A percentile compares a stretch with the other conserved stretches of the same genome.
Conservation (phyloP, 2,329 filamentous ascomycete genomes). For the Ceratocystiopsis sp. region DNA sequence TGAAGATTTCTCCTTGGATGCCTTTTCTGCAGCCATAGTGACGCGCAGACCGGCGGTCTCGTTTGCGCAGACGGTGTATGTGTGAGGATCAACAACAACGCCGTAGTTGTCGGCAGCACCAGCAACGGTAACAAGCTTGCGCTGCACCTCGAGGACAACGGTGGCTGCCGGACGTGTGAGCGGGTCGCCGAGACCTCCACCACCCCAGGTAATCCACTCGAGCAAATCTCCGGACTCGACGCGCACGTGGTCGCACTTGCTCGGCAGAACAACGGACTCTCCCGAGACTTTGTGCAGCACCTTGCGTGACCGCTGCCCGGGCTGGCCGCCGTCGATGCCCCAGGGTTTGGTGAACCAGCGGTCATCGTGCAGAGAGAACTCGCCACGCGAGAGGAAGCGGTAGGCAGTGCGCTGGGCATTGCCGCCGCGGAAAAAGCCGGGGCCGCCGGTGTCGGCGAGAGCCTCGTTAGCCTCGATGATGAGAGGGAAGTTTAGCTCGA, state of each 20-base stretch:
- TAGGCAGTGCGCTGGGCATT: constrained; percentile 31
- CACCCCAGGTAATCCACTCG: constrained; percentile 33
- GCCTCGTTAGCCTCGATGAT: constrained; percentile 30
- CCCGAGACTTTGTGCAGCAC: constrained; percentile 23
- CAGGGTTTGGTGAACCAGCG: constrained; percentile 31
- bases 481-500: constrained; percentile 29
- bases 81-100: constrained; percentile 21
- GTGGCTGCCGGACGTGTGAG: constrained; percentile 23
- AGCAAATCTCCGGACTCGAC: constrained; percentile 28
- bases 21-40: constrained; percentile 14
- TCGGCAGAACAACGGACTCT: constrained; percentile 19
- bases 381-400: constrained; percentile 26
- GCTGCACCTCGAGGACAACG: constrained; percentile 28
- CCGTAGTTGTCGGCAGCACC: constrained; percentile 27
- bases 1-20: constrained; percentile 2
- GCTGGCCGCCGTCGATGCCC: constrained; percentile 28
- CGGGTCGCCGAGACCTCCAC: constrained; percentile 29
- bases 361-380: constrained; percentile 30
- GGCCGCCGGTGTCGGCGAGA: constrained; percentile 28
- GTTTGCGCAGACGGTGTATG: constrained; percentile 18
- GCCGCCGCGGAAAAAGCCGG: constrained; percentile 28
- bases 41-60: constrained; percentile 20
- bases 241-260: constrained; percentile 29
- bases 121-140: constrained; percentile 23
- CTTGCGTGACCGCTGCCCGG: constrained; percentile 25